Conservation (phyloP, 805 yeast genomes). For the Candida sithepensis region DNA sequence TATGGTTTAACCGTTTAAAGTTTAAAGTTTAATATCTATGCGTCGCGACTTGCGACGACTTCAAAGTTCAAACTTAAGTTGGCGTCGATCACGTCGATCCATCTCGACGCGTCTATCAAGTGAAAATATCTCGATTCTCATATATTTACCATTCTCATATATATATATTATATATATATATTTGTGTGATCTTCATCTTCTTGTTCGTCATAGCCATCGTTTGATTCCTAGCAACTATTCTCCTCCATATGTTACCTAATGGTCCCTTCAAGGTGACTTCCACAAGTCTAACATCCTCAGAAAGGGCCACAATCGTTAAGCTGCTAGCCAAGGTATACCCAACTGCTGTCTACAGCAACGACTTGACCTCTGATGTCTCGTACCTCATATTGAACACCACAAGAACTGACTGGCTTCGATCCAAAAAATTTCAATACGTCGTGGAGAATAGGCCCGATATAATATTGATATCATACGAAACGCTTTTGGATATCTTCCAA, state of each 20-base stretch:
- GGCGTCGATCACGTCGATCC: too few relatives aligned
- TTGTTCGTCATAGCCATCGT: too few relatives aligned
- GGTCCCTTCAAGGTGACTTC: conserved; percentile 21
- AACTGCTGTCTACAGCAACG: conserved; percentile 17
- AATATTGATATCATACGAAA: conserved; percentile 44
- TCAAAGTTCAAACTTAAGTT: too few relatives aligned
- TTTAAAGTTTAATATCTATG: too few relatives aligned
- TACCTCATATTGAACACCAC: conserved; percentile 24
- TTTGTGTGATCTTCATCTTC: too few relatives aligned
- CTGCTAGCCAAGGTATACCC: conserved; percentile 16
- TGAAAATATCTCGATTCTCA: too few relatives aligned
- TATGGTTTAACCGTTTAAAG: too few relatives aligned
- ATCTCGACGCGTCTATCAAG: too few relatives aligned
- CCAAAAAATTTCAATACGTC: conserved; percentile 52
- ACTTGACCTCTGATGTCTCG: conserved; percentile 26
- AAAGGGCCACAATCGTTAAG: conserved; percentile 14
- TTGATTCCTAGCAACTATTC: too few relatives aligned
- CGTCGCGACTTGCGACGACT: background rate
- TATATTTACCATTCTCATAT: too few relatives aligned
- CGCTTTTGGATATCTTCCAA: conserved; percentile 42
- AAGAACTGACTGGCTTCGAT: conserved; percentile 30
- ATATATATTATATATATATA: too few relatives aligned
- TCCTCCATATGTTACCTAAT: background rate
- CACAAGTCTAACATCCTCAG: conserved; percentile 20
- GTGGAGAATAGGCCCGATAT: conserved; percentile 54